phyloP scores from a whole-genome alignment of 2,329 filamentous ascomycete species.

The Colletotrichum australisinense region DNA sequence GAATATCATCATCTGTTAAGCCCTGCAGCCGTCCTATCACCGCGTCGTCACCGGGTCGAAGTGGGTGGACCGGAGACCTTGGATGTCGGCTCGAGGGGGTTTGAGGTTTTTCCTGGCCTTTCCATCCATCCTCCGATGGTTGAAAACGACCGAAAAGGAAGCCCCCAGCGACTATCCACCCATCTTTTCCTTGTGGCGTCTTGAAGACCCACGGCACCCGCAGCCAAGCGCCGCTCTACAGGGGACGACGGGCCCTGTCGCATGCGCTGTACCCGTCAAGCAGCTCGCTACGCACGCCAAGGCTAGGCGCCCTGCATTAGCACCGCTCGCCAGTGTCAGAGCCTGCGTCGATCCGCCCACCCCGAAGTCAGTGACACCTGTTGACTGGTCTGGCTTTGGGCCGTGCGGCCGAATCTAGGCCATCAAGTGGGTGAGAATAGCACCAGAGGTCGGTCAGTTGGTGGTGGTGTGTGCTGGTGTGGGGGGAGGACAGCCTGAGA shows the following conservation, averaged over 20 bases:
- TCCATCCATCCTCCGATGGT: background rate
- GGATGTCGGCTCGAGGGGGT: conserved; percentile 16
- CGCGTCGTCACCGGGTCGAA: background rate
- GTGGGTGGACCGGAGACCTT: background rate
- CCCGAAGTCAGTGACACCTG: background rate
- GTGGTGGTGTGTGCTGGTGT: background rate
- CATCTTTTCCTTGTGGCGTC: background rate
- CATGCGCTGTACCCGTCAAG: conserved; percentile 28
- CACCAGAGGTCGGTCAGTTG: background rate
- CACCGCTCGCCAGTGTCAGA: conserved; percentile 27
- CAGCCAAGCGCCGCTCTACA: conserved; percentile 7
- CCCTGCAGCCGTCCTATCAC: background rate
- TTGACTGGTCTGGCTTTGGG: background rate
- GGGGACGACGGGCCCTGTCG: conserved; percentile 9
- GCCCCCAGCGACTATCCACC: background rate
- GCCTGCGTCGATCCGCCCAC: conserved; percentile 26
- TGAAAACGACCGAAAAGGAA: conserved; percentile 15
- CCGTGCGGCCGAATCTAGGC: background rate
- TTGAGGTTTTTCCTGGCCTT: background rate
- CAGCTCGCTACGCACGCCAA: conserved; percentile 31
- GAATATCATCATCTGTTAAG: conserved; percentile 6
- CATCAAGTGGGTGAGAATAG: background rate
- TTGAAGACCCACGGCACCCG: conserved; percentile 20
- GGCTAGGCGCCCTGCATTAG: conserved; percentile 34
- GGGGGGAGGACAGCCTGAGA: too few species aligned